Conservation (phyloP, 192 early-diverging fungal species). For the Backusella liffmaniae region DNA sequence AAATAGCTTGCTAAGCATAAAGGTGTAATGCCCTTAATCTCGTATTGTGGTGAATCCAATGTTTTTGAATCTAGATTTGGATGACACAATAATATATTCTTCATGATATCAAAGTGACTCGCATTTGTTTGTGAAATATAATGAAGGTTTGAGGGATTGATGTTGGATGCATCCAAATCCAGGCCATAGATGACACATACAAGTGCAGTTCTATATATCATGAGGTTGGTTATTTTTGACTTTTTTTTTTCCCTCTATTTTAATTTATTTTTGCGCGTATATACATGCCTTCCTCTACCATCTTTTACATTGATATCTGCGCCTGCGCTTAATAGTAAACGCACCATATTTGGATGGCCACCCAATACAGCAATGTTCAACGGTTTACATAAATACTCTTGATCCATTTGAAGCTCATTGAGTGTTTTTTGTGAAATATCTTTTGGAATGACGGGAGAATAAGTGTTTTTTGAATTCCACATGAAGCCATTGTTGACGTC, state of each 20-base stretch:
- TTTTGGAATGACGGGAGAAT: constrained; percentile 36
- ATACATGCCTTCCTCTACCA: constrained; percentile 58
- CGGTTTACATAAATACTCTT: constrained; percentile 47
- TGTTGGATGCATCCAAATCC: constrained; percentile 48
- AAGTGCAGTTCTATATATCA: constrained; percentile 49
- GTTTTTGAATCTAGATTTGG: constrained; percentile 45
- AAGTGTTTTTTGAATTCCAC: constrained; percentile 43
- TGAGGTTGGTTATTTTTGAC: not conserved
- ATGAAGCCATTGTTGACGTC: constrained; percentile 46
- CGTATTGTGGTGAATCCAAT: constrained; percentile 60
- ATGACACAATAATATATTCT: constrained; percentile 49
- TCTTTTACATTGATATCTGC: constrained; percentile 59
- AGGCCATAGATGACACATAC: constrained; percentile 64
- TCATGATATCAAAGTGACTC: constrained; percentile 51
- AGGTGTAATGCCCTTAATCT: constrained; percentile 62
- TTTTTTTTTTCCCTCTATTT: not conserved
- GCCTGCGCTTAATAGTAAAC: constrained; percentile 51
- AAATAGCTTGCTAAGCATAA: constrained; percentile 67
- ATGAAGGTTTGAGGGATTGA: constrained; percentile 54
- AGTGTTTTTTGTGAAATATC: constrained; percentile 25
- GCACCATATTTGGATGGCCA: constrained; percentile 57
- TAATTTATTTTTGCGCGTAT: not conserved
- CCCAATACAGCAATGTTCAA: constrained; percentile 59
- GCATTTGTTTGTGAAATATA: constrained; percentile 52
- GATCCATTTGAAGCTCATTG: constrained; percentile 34